Base-by-base conservation (phyloP, 108 stramenopile species). In the Asterionellopsis glacialis region DNA sequence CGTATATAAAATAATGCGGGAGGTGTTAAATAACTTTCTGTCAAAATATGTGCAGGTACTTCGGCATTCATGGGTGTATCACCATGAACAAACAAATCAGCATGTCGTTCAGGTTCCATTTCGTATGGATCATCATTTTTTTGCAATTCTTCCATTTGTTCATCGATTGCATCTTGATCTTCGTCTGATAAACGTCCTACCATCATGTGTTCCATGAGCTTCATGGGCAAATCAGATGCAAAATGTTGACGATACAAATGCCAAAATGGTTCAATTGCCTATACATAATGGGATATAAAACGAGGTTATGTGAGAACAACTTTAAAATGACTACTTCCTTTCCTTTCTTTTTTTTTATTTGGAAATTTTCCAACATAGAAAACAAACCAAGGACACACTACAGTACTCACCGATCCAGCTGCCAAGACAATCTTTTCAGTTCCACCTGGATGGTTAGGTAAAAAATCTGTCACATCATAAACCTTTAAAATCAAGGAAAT, bases 401-500 rank as follows among this genome's bases (percentile, higher is more conserved):
- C 43, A 44, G 10, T 21, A 60, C 59, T 15, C 47, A 60, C 56
- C 23, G 45, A 66, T 23, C 70, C 79, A 14, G 73, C 79, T 13
- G 80, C 70, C 59, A 56, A 51, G 39, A 94, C 47, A 45, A 99
- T 94, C 68, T 96, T 96, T 56, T 95, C 89, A 19, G 69, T 64
- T 19, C 98, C 97, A 18, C 91, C 91, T 4, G 92, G 93, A 74
- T 92, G 91, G 68, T 85, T 82, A 22, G 64, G 70, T 24, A 97
- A 72, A 60, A 99, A 99, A 22, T 91, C 75, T 11, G 98, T 97
- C 1, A 97, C 92, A 76, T 99, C 96, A 68, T 97, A 99, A 1
- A 98, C 96, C 41, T 33, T 5, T 5, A 33, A 33, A 33, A n/a
- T n/a, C n/a, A n/a, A n/a, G n/a, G 33, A 7, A 80, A 75, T 15